A percentile compares a stretch with the other conserved stretches of the same genome.
Conservation (phyloP, 108 stramenopile species). For the Cyclotella baltica region DNA sequence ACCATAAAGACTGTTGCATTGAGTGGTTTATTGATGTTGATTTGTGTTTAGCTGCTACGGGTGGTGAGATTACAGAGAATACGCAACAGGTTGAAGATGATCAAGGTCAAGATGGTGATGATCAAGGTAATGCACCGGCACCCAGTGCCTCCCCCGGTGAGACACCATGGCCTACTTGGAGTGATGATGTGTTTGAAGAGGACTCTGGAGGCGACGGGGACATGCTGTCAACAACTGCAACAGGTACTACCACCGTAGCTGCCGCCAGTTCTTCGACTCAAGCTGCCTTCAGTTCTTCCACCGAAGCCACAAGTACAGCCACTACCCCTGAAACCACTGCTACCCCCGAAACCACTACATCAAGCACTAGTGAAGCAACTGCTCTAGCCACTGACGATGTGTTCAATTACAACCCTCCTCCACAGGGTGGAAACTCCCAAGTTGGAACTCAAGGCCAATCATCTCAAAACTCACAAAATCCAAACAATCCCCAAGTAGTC, state of each 20-base stretch:
- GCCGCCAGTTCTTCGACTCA: too few species aligned
- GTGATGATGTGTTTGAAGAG: constrained; percentile 17
- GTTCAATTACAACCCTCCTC: neutral
- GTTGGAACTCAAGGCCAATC: neutral
- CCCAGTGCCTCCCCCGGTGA: neutral
- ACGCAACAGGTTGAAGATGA: too few species aligned
- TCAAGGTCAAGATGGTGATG: too few species aligned
- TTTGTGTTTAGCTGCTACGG: constrained; percentile 4
- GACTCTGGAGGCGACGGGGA: neutral
- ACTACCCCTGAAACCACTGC: neutral
- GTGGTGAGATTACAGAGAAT: too few species aligned
- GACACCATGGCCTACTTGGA: constrained; percentile 34
- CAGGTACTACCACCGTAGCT: neutral
- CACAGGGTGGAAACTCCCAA: neutral
- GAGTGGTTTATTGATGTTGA: constrained; percentile 40
- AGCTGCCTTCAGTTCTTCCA: neutral
- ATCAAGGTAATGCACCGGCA: too few species aligned
- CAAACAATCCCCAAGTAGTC: constrained; percentile 1
- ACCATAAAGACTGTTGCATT: constrained; percentile 17
- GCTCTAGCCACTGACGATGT: constrained; percentile 12
- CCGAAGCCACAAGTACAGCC: neutral
- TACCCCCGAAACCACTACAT: neutral
- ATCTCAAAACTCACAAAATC: neutral
- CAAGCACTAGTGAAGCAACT: neutral
- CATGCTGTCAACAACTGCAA: neutral